phyloP scores from a whole-genome alignment of 83 land plant genomes.

The Diphasiastrum complanatum region DNA sequence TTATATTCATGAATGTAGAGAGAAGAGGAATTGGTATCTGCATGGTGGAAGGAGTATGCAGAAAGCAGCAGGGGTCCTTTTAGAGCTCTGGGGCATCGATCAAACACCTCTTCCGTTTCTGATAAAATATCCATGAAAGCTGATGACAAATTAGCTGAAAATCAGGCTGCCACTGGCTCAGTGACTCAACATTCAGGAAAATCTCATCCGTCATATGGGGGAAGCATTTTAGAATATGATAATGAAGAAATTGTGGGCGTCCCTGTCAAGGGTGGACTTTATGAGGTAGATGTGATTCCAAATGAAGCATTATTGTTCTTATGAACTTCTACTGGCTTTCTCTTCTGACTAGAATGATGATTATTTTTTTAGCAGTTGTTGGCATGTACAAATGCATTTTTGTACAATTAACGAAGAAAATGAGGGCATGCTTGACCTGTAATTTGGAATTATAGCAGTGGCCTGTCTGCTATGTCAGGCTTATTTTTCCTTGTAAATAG shows the following conservation, averaged over 20 bases:
- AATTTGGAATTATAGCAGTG: too few relatives aligned
- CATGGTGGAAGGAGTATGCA: slow-evolving; percentile 99
- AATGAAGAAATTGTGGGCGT: slow-evolving; percentile 86
- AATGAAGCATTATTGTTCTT: not conserved
- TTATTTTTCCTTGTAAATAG: too few relatives aligned
- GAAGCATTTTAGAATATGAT: slow-evolving; percentile 26
- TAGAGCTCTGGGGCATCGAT: slow-evolving; percentile 9
- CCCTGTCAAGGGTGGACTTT: slow-evolving; percentile 92
- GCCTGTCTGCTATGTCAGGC: too few relatives aligned
- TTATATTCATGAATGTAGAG: slow-evolving; percentile 42
- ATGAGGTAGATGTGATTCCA: slow-evolving; percentile 60
- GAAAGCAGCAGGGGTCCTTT: slow-evolving; percentile 94
- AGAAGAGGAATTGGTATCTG: slow-evolving; percentile 82
- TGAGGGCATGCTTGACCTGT: too few relatives aligned
- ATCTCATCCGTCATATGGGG: not conserved
- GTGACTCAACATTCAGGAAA: slow-evolving; percentile 15
- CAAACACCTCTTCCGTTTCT: not conserved
- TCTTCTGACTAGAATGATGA: not conserved
- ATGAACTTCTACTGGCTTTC: not conserved
- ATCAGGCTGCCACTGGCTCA: not conserved
- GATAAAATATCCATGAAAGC: too few relatives aligned
- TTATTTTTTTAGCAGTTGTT: slow-evolving; percentile 5
- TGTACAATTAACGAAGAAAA: too few relatives aligned
- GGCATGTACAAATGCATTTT: too few relatives aligned
- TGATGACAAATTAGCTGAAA: not conserved